Evolutionary conservation across 139 green algal genomes (phyloP), one percentile per base, ranked within the genome.

Genomic region (Chlorella sp.): DNA sequence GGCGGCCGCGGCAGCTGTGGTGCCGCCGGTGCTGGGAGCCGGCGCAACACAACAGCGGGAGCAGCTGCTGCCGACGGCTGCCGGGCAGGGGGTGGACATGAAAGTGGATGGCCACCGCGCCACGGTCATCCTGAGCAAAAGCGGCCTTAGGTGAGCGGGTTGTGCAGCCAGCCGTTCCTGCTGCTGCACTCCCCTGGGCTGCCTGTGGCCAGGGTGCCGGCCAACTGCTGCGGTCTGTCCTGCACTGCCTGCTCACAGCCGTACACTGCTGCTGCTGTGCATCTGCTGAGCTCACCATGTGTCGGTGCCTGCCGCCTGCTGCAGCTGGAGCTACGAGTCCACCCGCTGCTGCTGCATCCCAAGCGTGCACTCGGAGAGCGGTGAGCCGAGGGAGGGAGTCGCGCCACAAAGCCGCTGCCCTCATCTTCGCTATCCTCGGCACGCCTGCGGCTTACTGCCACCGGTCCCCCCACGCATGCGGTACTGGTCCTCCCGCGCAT

Each of bases 41-140:
- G 51, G 32, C 34, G 34, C 32, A 15, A 21, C 21, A 15, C 44
- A 51, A 15, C 44, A 51, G 44, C 51, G 51, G 2, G 51, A 60
- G 51, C 51, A 60, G 15, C 51, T 60, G 51, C 51, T 60, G 51
- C 51, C 51, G 51, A 15, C 51, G 2, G 51, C 51, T 4, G 51
- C 51, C 2, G 51, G 51, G 51, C 51, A 60, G 73, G 47, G 28
- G 0, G 44, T 41, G 73, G 47, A 30, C 6, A 41, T 80, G 47
- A 80, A 56, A 17, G 73, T 64, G 73, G 73, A 80, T 44, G 73
- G 73, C 11, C 73, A 80, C 73, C 44, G 28, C 13, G 73, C 73
- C 47, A 80, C 73, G 16, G 73, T 44, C 17, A 67, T 47, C 15
- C 51, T 80, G 30, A 39, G 20, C 47, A 80, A 57, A 30, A 80